Percentiles rank a stretch among this genome's conserved stretches.
Evolutionary conservation across 352 stramenopile species (phyloP).

Genomic region (Aphanomyces cochlioides): DNA sequence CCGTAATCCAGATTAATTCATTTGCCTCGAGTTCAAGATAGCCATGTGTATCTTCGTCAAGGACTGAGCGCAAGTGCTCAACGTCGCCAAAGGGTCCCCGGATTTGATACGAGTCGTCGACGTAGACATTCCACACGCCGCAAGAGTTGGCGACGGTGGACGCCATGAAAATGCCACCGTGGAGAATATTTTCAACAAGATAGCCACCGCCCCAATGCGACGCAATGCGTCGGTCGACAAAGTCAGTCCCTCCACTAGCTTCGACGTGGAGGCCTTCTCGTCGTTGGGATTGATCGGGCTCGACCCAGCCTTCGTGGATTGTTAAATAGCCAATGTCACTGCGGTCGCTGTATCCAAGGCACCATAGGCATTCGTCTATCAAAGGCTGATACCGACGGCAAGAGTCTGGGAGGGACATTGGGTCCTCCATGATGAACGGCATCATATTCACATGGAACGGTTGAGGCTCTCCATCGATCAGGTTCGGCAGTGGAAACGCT

Average conservation of each 20-base stretch:
- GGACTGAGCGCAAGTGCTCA: constrained; percentile 15
- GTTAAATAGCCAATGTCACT: constrained; percentile 30
- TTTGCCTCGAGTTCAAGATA: constrained; percentile 30
- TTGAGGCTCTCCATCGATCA: not conserved
- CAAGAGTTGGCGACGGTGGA: constrained; percentile 32
- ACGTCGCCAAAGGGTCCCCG: constrained; percentile 29
- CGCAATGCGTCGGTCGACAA: not conserved
- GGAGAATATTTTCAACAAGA: constrained; percentile 1
- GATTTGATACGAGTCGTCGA: constrained; percentile 4
- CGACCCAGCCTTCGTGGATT: constrained; percentile 31
- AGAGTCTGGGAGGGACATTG: not conserved
- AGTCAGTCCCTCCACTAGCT: not conserved
- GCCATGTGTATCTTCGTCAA: constrained; percentile 16
- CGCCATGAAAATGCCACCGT: constrained; percentile 35
- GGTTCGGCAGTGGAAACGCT: not conserved
- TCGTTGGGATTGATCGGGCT: constrained; percentile 21
- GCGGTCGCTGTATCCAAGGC: not conserved
- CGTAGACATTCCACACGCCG: not conserved
- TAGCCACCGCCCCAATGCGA: constrained; percentile 26
- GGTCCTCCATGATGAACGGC: constrained; percentile 27
- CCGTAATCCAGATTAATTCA: constrained; percentile 34
- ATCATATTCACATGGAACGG: constrained; percentile 33
- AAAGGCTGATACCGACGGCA: constrained; percentile 3
- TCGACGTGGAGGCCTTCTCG: constrained; percentile 32
- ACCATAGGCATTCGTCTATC: constrained; percentile 1